phyloP scores from a whole-genome alignment of 305 asterid species.

The Vinca major region DNA sequence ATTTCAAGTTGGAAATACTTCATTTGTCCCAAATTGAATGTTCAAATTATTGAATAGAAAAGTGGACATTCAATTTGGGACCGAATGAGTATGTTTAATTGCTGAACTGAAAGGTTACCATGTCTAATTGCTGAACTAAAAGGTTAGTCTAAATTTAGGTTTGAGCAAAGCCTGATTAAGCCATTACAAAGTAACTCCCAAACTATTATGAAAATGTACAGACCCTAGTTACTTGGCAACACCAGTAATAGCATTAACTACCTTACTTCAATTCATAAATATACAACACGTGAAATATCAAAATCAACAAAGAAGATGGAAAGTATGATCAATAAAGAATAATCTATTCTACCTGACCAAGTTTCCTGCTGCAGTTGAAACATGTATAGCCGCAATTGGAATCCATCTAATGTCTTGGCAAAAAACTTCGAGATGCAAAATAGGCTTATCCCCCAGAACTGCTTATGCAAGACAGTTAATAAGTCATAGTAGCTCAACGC shows the following conservation, averaged over 20 bases:
- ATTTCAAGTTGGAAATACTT: too few relatives aligned
- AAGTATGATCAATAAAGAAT: slow-evolving; percentile 2
- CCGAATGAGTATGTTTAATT: too few relatives aligned
- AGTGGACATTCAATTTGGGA: too few relatives aligned
- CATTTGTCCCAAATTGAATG: too few relatives aligned
- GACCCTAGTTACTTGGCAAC: too few relatives aligned
- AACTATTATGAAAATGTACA: neutral
- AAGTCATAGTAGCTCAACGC: neutral
- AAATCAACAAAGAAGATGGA: neutral
- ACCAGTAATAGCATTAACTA: neutral
- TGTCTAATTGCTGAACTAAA: too few relatives aligned
- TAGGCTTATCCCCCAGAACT: neutral
- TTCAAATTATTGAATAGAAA: too few relatives aligned
- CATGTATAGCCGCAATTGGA: neutral
- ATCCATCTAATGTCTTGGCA: neutral
- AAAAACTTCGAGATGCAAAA: neutral
- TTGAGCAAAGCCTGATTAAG: neutral
- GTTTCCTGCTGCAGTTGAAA: neutral
- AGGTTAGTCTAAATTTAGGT: too few relatives aligned
- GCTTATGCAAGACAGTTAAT: neutral
- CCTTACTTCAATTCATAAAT: slow-evolving; percentile 2
- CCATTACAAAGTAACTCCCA: slow-evolving; percentile 2
- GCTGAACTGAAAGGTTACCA: too few relatives aligned
- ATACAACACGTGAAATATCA: neutral
- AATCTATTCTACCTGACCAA: slow-evolving; percentile 7